Evolutionary conservation across 2,329 filamentous ascomycete genomes (phyloP), one percentile per base, ranked within the genome.

Genomic region (Trichoderma harzianum): DNA sequence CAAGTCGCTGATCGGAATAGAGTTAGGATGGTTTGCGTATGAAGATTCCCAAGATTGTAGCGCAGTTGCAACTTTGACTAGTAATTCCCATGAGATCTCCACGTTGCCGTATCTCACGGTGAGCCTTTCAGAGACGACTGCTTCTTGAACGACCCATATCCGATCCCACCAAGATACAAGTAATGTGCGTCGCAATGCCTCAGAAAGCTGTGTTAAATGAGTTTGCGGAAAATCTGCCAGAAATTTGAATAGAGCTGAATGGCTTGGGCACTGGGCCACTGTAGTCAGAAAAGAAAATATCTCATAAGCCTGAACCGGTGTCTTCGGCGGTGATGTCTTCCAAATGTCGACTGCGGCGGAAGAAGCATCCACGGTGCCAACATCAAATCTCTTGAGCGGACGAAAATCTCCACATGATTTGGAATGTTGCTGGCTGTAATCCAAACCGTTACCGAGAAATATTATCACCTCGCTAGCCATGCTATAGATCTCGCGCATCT

Each of bases 101-200:
- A 14, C 43, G 2, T 55, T 34, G 1, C 63, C 30, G 8, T 36
- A 65, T 65, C 63, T 53, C 1, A 65, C 12, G 1, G 43, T 65
- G 1, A 65, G 7, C 1, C 7, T 8, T 24, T 34, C 3, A 10
- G 63, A 43, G 7, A 65, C 63, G 1, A 65, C 63, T 2, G 63
- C 63, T 18, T 65, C 63, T 32, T 65, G 63, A 12, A 65, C 63
- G 0, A 65, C 63, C 63, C 63, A 65, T 36, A 65, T 65, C 3
- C 43, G 12, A 11, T 53, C 63, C 43, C 43, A 65, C 63, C 63
- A 55, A 3, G 63, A 21, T 7, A 34, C 28, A 36, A 65, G 63
- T n/a, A 65, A 21, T 36, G 43, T 55, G 21, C 43, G 28, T 34
- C 63, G 43, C n/a, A 65, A 34, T 14, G 63, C 63, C 3, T 65